A percentile compares a stretch with the other conserved stretches of the same genome.
Evolutionary conservation across 1,284 basidiomycete genomes (phyloP).

Genomic region (Trichosporon sp.): DNA sequence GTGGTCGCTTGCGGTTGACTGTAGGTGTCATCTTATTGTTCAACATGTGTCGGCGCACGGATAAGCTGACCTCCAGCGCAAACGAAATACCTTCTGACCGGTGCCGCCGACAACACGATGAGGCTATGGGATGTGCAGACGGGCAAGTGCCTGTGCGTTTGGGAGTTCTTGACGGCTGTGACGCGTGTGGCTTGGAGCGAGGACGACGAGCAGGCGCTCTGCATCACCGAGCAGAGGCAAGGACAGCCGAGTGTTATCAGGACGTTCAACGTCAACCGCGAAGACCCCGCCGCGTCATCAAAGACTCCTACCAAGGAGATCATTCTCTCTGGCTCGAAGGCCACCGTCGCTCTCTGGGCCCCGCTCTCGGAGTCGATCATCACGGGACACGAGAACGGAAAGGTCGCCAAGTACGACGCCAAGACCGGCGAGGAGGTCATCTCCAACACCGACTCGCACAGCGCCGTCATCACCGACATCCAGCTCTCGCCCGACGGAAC

Average conservation of each 20-base stretch:
- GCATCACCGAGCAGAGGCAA: constrained; percentile 96
- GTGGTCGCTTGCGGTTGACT: constrained; percentile 95
- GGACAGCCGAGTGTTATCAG: constrained; percentile 70
- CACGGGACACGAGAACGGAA: constrained; percentile 95
- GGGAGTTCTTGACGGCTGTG: constrained; percentile 98
- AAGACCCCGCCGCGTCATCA: constrained; percentile 66
- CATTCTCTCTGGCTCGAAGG: constrained; percentile 88
- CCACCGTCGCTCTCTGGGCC: constrained; percentile 91
- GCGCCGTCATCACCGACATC: constrained; percentile 82
- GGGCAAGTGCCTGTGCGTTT: constrained; percentile 86
- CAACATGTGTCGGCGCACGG: neutral
- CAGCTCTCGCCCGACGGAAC: constrained; percentile 87
- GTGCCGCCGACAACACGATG: constrained; percentile 83
- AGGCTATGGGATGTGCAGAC: constrained; percentile 87
- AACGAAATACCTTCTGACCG: constrained; percentile 83
- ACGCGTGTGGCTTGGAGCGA: constrained; percentile 83
- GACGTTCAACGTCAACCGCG: constrained; percentile 83
- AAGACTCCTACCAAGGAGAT: constrained; percentile 74
- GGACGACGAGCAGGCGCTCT: constrained; percentile 80
- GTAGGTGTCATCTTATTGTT: constrained; percentile 62
- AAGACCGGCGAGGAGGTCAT: constrained; percentile 83
- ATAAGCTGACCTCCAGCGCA: constrained; percentile 63
- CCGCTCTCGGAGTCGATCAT: constrained; percentile 77
- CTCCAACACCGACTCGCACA: constrained; percentile 73
- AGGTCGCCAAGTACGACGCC: constrained; percentile 84